These are phyloP conservation scores for Irpex sp. DNA, from an alignment of 1,284 basidiomycete genomes.

Conservation along the genomic window DNA sequence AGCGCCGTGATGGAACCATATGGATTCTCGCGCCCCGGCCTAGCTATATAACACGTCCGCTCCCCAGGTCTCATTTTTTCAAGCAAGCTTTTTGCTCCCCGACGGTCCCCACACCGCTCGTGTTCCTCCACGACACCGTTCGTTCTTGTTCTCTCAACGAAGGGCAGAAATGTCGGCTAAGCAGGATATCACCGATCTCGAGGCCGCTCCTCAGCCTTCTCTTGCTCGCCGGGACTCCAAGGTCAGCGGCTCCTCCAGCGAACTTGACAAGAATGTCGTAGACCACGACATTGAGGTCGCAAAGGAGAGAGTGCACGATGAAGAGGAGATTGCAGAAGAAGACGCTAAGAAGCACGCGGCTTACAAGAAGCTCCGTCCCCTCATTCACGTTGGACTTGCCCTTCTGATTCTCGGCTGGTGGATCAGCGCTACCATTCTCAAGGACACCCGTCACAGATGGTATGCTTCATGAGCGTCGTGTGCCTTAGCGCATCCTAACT, in stretches of 20 bases:
- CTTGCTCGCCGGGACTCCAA: slow-evolving; percentile 14
- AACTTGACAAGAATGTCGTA: slow-evolving; percentile 20
- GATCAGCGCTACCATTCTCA: slow-evolving; percentile 68
- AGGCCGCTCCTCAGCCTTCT: background rate
- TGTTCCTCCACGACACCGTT: slow-evolving; percentile 1
- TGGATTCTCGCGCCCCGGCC: slow-evolving; percentile 3
- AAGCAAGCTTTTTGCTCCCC: slow-evolving; percentile 3
- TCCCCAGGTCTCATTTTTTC: background rate
- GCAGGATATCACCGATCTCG: background rate
- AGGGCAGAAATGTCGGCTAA: background rate
- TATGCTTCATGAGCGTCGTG: slow-evolving; percentile 22
- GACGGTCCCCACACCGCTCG: slow-evolving; percentile 5
- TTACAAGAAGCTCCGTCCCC: slow-evolving; percentile 30
- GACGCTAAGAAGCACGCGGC: slow-evolving; percentile 11
- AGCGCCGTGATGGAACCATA: background rate
- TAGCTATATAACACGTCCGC: background rate
- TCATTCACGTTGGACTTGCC: slow-evolving; percentile 50
- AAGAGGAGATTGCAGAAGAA: slow-evolving; percentile 24
- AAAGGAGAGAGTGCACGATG: slow-evolving; percentile 19
- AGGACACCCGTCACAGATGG: slow-evolving; percentile 73
- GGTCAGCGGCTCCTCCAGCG: slow-evolving; percentile 12
- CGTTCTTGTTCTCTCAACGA: background rate
- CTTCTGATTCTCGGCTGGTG: slow-evolving; percentile 75
- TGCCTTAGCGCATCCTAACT: slow-evolving; percentile 3
- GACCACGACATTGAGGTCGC: slow-evolving; percentile 23